phyloP scores from a whole-genome alignment of 305 asterid species.

The Fraxinus floribunda region DNA sequence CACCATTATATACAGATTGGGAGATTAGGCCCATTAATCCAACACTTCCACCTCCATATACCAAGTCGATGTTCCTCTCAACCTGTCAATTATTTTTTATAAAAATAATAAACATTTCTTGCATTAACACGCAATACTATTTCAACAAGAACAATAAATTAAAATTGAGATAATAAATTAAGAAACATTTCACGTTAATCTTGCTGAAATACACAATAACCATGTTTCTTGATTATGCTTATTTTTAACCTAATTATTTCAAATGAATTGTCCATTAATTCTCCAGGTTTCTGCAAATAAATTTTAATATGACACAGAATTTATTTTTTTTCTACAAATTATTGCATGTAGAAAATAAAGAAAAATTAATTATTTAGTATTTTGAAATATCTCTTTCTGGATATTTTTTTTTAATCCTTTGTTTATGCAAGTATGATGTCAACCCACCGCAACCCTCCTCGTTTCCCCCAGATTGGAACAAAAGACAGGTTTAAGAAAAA shows the following conservation, averaged over 20 bases:
- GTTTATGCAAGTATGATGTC: not conserved
- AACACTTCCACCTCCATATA: conserved; percentile 93
- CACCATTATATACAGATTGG: conserved; percentile 82
- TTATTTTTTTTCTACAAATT: not conserved
- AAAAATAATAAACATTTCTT: conserved; percentile 14
- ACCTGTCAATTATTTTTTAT: conserved; percentile 49
- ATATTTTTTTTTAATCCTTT: too few relatives aligned
- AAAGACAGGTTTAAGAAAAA: not conserved
- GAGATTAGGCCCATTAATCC: conserved; percentile 92
- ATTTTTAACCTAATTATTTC: not conserved
- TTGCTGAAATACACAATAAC: conserved; percentile 4
- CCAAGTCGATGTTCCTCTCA: conserved; percentile 89
- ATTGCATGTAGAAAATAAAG: not conserved
- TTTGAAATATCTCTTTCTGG: not conserved
- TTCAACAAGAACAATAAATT: conserved; percentile 29
- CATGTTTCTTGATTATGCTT: conserved; percentile 6
- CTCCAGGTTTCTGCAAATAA: not conserved
- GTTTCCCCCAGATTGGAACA: not conserved
- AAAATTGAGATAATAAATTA: not conserved
- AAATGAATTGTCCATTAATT: not conserved
- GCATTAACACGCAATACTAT: conserved; percentile 32
- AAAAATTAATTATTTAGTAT: not conserved
- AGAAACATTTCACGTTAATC: conserved; percentile 32
- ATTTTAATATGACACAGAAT: not conserved
- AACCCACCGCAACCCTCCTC: not conserved